Conservation (phyloP, 495 filamentous ascomycete genomes). For the Penicillium herquei region DNA sequence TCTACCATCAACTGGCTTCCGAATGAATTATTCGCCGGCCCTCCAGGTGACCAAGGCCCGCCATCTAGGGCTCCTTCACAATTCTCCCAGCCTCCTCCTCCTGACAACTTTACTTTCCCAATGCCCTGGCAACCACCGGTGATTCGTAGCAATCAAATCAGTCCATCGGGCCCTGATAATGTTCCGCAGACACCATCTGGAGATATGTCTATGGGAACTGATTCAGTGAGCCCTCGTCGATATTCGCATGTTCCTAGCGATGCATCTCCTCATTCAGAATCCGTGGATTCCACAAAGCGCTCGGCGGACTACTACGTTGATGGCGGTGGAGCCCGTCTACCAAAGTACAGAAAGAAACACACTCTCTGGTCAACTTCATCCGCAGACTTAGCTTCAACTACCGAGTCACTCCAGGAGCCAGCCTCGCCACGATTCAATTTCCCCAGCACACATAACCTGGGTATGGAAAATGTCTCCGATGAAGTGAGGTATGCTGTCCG, state of each 20-base stretch:
- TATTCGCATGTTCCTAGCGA: slow-evolving; percentile 19
- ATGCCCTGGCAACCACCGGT: slow-evolving; percentile 33
- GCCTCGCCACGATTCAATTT: slow-evolving; percentile 22
- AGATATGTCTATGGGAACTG: slow-evolving; percentile 19
- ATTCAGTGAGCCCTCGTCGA: slow-evolving; percentile 18
- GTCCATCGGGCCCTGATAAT: slow-evolving; percentile 18
- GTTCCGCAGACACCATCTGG: slow-evolving; percentile 22
- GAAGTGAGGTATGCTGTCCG: slow-evolving; percentile 6
- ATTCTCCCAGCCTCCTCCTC: slow-evolving; percentile 13
- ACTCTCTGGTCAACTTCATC: slow-evolving; percentile 20
- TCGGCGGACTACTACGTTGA: slow-evolving; percentile 40
- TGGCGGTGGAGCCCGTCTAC: slow-evolving; percentile 30
- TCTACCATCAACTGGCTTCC: slow-evolving; percentile 42
- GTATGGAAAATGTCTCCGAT: slow-evolving; percentile 13
- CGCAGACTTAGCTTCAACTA: slow-evolving; percentile 11
- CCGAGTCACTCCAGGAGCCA: slow-evolving; percentile 9
- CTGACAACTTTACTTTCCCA: slow-evolving; percentile 19
- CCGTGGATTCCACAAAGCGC: slow-evolving; percentile 21
- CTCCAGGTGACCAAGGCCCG: slow-evolving; percentile 12
- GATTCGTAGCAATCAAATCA: slow-evolving; percentile 17
- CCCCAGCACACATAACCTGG: slow-evolving; percentile 17
- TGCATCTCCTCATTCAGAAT: slow-evolving; percentile 19
- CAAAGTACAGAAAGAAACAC: slow-evolving; percentile 31
- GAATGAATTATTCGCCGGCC: slow-evolving; percentile 21
- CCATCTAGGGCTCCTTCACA: slow-evolving; percentile 11